A percentile compares a stretch with the other conserved stretches of the same genome.
Conservation (phyloP, 805 yeast species). For the Metahyphopichia silvanorum region DNA sequence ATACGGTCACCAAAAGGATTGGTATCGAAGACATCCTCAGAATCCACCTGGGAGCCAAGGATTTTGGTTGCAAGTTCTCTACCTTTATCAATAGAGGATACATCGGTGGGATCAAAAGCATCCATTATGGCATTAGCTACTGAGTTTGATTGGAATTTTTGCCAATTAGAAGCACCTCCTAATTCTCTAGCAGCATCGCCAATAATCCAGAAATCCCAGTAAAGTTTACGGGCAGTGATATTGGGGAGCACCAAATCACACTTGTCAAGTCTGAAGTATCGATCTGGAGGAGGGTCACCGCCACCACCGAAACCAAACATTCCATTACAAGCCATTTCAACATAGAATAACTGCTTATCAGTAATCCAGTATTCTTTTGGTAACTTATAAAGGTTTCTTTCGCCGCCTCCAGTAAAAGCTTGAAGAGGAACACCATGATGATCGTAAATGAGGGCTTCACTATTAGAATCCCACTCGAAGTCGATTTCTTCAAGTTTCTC, state of each 20-base stretch:
- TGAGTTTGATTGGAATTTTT: conserved; percentile 77
- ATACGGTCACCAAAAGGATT: conserved; percentile 36
- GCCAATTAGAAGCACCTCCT: conserved; percentile 63
- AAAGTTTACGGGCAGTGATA: conserved; percentile 71
- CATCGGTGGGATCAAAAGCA: conserved; percentile 70
- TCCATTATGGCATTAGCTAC: conserved; percentile 83
- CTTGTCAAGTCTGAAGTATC: conserved; percentile 60
- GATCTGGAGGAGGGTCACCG: conserved; percentile 65
- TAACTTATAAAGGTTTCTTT: conserved; percentile 68
- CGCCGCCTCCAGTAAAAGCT: conserved; percentile 86
- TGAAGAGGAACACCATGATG: conserved; percentile 66
- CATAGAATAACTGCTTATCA: conserved; percentile 62
- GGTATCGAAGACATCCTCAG: conserved; percentile 55
- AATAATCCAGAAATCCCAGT: conserved; percentile 81
- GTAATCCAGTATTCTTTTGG: conserved; percentile 54
- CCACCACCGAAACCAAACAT: conserved; percentile 75
- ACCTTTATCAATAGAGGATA: conserved; percentile 54
- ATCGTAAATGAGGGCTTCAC: conserved; percentile 80
- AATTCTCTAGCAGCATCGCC: conserved; percentile 91
- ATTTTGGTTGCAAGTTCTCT: conserved; percentile 60
- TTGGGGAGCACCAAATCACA: conserved; percentile 86
- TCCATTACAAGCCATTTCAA: conserved; percentile 92
- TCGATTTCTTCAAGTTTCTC: conserved; percentile 48
- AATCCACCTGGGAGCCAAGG: conserved; percentile 65
- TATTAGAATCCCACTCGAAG: conserved; percentile 80